phyloP scores from a whole-genome alignment of 2,329 filamentous ascomycete species.

The Alternaria incomplexa region DNA sequence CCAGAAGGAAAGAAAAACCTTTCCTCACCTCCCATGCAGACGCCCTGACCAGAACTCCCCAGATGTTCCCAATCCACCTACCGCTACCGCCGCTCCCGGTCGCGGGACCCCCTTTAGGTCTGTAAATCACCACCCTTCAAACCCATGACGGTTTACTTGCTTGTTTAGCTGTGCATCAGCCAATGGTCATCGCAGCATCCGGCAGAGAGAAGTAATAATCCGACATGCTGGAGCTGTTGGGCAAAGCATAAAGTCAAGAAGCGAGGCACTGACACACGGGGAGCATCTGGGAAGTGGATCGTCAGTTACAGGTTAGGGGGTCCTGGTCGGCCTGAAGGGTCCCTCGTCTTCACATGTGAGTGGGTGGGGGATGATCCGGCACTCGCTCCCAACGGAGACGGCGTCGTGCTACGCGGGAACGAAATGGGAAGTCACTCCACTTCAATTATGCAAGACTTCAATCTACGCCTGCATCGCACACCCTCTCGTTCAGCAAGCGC shows the following conservation, averaged over 20 bases:
- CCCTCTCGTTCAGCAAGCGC: not conserved
- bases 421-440: constrained; percentile 9
- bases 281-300: constrained; percentile 4
- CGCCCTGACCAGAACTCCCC: not conserved
- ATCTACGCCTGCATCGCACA: not conserved
- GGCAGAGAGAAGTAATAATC: not conserved
- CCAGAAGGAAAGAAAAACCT: not conserved
- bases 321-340: not conserved
- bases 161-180: not conserved
- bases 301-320: not conserved
- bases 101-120: not conserved
- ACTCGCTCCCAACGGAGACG: not conserved
- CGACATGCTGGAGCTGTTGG: constrained; percentile 1
- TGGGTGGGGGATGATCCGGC: not conserved
- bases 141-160: not conserved
- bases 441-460: not conserved
- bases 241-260: constrained; percentile 1
- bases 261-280: constrained; percentile 1
- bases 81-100: constrained; percentile 7
- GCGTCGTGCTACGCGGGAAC: not conserved
- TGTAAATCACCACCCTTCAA: not conserved
- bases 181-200: not conserved
- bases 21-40: not conserved
- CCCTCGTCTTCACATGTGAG: not conserved
- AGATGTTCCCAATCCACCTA: constrained; percentile 2